Evolutionary conservation across 177 flowering plant species (phyloP).

Genomic region (Vitis hybrid): DNA sequence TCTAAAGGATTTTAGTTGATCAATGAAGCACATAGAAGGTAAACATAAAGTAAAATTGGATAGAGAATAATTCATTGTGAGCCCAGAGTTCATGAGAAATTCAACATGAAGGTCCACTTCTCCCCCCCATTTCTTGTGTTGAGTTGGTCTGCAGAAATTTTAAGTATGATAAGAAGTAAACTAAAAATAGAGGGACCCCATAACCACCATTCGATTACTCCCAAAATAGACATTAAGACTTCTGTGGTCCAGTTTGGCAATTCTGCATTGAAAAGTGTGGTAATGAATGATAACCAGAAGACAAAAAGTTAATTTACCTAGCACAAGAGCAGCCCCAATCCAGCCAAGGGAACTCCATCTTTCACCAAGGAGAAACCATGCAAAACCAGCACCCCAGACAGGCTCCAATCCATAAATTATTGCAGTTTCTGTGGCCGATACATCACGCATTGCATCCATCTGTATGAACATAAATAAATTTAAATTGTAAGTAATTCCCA

Average conservation of each 20-base stretch:
- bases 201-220: background rate
- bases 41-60: background rate
- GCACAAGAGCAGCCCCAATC: constrained; percentile 83
- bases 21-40: background rate
- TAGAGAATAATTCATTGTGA: background rate
- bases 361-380: constrained; percentile 91
- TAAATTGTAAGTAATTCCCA: background rate
- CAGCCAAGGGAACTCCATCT: constrained; percentile 87
- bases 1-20: background rate
- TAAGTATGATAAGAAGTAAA: background rate
- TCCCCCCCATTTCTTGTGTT: background rate
- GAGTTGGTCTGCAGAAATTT: background rate
- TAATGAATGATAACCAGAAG: background rate
- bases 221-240: background rate
- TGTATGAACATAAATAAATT: constrained; percentile 22
- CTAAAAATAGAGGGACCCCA: background rate
- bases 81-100: background rate
- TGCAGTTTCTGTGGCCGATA: constrained; percentile 91
- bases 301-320: constrained; percentile 41
- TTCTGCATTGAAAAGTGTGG: background rate
- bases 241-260: background rate
- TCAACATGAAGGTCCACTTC: background rate
- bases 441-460: constrained; percentile 87
- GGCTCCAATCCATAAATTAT: constrained; percentile 87
- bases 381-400: constrained; percentile 93